These are phyloP conservation scores for Phytopythium montanum DNA, from an alignment of 352 stramenopile species.

Conservation along the genomic window DNA sequence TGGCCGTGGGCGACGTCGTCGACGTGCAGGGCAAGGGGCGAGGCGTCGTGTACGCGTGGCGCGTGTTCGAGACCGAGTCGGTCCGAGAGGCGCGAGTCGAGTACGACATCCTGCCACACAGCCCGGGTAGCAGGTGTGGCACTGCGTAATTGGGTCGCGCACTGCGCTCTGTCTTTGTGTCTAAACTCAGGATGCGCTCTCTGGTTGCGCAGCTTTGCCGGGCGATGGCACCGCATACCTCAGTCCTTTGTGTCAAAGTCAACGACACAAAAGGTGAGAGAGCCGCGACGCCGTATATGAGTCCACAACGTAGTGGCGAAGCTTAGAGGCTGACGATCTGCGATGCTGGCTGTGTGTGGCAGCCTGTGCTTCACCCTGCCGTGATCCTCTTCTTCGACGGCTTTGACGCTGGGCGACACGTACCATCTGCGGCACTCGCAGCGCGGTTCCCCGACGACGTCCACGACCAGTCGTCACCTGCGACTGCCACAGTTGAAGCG, in stretches of 20 bases:
- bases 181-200: no score
- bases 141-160: background rate
- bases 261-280: background rate
- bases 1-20: slow-evolving; percentile 68
- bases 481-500: slow-evolving; percentile 6
- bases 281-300: background rate
- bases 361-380: slow-evolving; percentile 59
- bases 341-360: slow-evolving; percentile 1
- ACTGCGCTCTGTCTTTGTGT: background rate
- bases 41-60: slow-evolving; percentile 68
- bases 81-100: slow-evolving; percentile 37
- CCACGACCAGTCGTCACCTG: slow-evolving; percentile 5
- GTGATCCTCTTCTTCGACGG: slow-evolving; percentile 79
- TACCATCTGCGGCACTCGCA: slow-evolving; percentile 59
- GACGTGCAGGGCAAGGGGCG: slow-evolving; percentile 42
- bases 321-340: background rate
- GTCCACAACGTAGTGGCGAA: background rate
- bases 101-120: slow-evolving; percentile 72
- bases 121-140: slow-evolving; percentile 38
- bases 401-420: slow-evolving; percentile 52
- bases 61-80: slow-evolving; percentile 26
- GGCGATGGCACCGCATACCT: slow-evolving; percentile 49
- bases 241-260: slow-evolving; percentile 15
- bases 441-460: slow-evolving; percentile 58
- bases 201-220: slow-evolving; percentile 30